A percentile compares a stretch with the other conserved stretches of the same genome.
Conservation (phyloP, 257 asterid genomes). For the Plantago ovata region DNA sequence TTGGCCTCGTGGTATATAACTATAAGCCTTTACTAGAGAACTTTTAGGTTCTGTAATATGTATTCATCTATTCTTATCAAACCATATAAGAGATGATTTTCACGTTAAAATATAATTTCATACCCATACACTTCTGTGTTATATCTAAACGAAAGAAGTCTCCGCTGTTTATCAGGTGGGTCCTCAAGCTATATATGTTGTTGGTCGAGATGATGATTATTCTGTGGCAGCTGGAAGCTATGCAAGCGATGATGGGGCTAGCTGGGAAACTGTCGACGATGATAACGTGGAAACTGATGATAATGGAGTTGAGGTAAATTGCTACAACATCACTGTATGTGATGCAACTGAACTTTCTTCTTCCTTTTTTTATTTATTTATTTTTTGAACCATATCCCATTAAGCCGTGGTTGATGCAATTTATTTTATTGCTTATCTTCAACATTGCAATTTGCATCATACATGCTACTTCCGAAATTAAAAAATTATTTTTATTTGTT, state of each 20-base stretch:
- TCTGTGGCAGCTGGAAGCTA: slow-evolving; percentile 85
- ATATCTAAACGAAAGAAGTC: neutral
- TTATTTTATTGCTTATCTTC: slow-evolving; percentile 3
- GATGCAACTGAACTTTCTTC: neutral
- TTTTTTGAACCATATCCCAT: too few species aligned
- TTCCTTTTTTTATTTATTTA: neutral
- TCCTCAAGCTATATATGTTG: slow-evolving; percentile 99
- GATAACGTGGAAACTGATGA: slow-evolving; percentile 49
- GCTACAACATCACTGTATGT: slow-evolving; percentile 24
- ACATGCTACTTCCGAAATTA: neutral
- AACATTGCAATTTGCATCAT: slow-evolving; percentile 7
- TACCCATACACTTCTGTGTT: slow-evolving; percentile 1
- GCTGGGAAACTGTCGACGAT: slow-evolving; percentile 99
- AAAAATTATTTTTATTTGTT: neutral
- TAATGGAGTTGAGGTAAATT: slow-evolving; percentile 52
- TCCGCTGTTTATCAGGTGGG: slow-evolving; percentile 63
- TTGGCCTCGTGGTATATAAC: neutral
- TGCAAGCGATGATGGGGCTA: slow-evolving; percentile 77
- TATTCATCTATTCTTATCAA: too few species aligned
- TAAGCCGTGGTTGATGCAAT: too few species aligned
- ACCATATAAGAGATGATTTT: neutral
- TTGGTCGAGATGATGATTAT: slow-evolving; percentile 97
- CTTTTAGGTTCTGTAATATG: too few species aligned
- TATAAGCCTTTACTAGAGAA: too few species aligned
- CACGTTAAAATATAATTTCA: neutral